Base-by-base conservation (phyloP, 1,139 yeast species). In the Suzukiozyma palmioleophila region DNA sequence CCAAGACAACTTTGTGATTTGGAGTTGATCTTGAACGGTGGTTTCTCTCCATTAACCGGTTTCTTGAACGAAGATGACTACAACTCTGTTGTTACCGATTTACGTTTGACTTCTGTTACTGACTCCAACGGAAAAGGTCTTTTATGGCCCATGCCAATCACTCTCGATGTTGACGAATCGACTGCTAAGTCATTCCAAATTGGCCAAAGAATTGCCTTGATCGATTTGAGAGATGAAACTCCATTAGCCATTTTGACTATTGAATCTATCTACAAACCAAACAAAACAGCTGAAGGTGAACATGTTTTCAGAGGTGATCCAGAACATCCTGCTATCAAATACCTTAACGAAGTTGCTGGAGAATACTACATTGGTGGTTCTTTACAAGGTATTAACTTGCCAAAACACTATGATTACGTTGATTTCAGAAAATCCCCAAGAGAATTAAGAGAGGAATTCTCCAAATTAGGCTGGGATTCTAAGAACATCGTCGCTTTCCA, bases 301-400 rank as follows among this genome's bases (percentile, higher is more conserved):
- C 75, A 82, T 55, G 97, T 89, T 18, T 90, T 89, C 68, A 80
- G 97, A 60, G 97, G 97, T 47, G 97, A 90, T 62, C 92, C 95
- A 35, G 97, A 90, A 60, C 97, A 90, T 64, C 97, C 97, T 14
- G 97, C 97, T 15, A 72, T 85, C 54, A 75, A 72, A 54, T 90
- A 87, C 64, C 73, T 90, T 52, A 59, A 64, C 55, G 81, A 85
- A 48, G 73, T 75, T 39, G 92, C 90, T 36, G 90, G 92, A 56
- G 96, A 87, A 26, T 77, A 71, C 54, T 89, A 90, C 63, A 70
- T 90, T 38, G 97, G 97, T 54, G 97, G 97, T 52, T 74, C 81
- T 36, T 56, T 90, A 41, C 87, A 88, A 60, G 96, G 96, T 34
- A 76, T 90, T 51, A 78, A 75, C 57, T 76, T 86, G 50, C 95